Evolutionary conservation across 192 early-diverging fungal species (phyloP).

Genomic region (Backusella liffmaniae): DNA sequence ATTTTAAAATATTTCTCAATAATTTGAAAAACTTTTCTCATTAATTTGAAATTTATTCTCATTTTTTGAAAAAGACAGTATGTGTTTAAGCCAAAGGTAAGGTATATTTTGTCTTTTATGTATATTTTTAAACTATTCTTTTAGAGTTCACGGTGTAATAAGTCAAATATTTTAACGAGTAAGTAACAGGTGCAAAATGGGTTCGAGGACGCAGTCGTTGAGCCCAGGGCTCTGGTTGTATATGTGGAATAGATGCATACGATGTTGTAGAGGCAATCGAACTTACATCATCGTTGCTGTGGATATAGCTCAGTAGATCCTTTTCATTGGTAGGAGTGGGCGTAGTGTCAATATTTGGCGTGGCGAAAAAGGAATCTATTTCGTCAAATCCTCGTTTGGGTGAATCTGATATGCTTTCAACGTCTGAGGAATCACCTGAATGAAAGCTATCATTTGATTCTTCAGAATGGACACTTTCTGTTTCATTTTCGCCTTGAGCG

Average conservation of each 20-base stretch:
- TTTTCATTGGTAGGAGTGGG: neutral
- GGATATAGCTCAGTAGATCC: neutral
- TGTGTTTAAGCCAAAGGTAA: neutral
- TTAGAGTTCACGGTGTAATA: neutral
- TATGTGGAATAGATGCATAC: neutral
- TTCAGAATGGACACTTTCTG: neutral
- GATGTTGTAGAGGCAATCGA: neutral
- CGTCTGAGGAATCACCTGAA: neutral
- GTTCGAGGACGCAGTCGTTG: neutral
- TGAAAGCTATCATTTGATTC: neutral
- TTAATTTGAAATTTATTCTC: no score
- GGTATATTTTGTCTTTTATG: no score
- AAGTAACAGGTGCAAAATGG: neutral
- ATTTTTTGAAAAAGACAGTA: no score
- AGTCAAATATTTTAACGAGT: neutral
- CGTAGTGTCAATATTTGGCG: neutral
- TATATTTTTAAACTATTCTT: neutral
- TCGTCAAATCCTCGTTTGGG: neutral
- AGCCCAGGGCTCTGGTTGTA: neutral
- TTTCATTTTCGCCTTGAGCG: neutral
- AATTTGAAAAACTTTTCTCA: no score
- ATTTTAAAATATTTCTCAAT: no score
- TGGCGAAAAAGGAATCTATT: neutral
- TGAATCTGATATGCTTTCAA: neutral
- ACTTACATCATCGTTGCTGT: neutral